Conservation (phyloP, 805 yeast species). For the Millerozyma acaciae region DNA sequence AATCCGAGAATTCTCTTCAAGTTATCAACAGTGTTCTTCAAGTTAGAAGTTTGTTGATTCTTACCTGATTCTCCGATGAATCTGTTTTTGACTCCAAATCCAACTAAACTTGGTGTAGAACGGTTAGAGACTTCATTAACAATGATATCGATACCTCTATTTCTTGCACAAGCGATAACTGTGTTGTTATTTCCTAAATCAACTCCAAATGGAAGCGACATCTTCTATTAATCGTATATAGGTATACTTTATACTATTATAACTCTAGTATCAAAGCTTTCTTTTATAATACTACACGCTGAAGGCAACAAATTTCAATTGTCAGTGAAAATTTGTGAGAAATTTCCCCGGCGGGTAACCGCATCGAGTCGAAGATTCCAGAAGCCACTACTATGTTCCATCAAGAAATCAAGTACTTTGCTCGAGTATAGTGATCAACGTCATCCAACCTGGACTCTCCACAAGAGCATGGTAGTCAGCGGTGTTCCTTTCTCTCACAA, state of each 20-base stretch:
- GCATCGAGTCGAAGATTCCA: constrained; percentile 7
- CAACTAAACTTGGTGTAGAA: constrained; percentile 86
- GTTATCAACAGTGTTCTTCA: constrained; percentile 94
- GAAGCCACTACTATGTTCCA: constrained; percentile 4
- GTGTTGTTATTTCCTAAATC: constrained; percentile 95
- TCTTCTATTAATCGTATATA: constrained; percentile 25
- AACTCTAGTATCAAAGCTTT: constrained; percentile 4
- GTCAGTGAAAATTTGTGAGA: constrained; percentile 1
- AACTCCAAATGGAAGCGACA: constrained; percentile 96
- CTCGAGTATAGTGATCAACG: constrained; percentile 53
- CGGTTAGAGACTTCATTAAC: constrained; percentile 99
- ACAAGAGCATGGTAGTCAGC: constrained; percentile 50
- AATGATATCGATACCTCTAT: constrained; percentile 96
- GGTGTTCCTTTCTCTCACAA: constrained; percentile 39
- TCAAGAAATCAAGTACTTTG: constrained; percentile 19
- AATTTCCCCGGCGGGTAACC: too few species aligned
- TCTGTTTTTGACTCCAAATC: constrained; percentile 87
- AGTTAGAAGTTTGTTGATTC: constrained; percentile 93
- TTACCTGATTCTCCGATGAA: constrained; percentile 93
- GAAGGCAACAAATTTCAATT: constrained; percentile 1
- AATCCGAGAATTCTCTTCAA: constrained; percentile 91
- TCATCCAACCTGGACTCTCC: constrained; percentile 78
- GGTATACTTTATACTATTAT: constrained; percentile 4
- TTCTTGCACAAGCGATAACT: constrained; percentile 92
- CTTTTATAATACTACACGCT: constrained; percentile 1